A percentile compares a stretch with the other conserved stretches of the same genome.
These are phyloP conservation scores for Daldinia decipiens DNA, from an alignment of 495 filamentous ascomycete species.

Conservation along the genomic window DNA sequence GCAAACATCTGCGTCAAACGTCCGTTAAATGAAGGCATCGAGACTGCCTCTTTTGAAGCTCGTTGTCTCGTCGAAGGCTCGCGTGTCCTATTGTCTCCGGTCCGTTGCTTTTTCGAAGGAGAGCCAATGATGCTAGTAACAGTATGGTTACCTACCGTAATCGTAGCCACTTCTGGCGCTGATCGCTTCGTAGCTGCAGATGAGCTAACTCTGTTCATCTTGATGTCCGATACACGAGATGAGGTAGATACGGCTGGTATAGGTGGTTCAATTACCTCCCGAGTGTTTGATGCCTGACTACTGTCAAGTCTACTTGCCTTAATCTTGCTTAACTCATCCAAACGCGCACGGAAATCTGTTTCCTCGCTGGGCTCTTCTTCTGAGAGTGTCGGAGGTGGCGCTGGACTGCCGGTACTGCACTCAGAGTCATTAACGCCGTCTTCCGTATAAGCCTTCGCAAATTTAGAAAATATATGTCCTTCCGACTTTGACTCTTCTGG, in stretches of 20 bases:
- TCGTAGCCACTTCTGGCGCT: conserved; percentile 80
- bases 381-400: conserved; percentile 12
- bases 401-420: background rate
- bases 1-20: conserved; percentile 75
- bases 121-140: conserved; percentile 66
- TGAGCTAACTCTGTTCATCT: conserved; percentile 34
- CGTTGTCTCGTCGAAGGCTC: conserved; percentile 32
- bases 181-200: conserved; percentile 62
- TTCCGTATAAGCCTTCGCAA: conserved; percentile 25
- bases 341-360: conserved; percentile 38
- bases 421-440: conserved; percentile 12
- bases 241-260: conserved; percentile 53
- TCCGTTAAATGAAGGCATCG: conserved; percentile 68
- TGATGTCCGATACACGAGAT: conserved; percentile 49
- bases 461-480: conserved; percentile 20
- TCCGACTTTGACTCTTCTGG: conserved; percentile 12
- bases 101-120: conserved; percentile 53
- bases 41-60: conserved; percentile 32
- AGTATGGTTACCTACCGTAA: conserved; percentile 85
- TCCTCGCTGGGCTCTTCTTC: conserved; percentile 19
- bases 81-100: conserved; percentile 27
- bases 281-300: background rate
- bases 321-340: conserved; percentile 31
- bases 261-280: conserved; percentile 43
- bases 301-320: conserved; percentile 9